phyloP scores from a whole-genome alignment of 257 asterid genomes.

The Ilex asprella region DNA sequence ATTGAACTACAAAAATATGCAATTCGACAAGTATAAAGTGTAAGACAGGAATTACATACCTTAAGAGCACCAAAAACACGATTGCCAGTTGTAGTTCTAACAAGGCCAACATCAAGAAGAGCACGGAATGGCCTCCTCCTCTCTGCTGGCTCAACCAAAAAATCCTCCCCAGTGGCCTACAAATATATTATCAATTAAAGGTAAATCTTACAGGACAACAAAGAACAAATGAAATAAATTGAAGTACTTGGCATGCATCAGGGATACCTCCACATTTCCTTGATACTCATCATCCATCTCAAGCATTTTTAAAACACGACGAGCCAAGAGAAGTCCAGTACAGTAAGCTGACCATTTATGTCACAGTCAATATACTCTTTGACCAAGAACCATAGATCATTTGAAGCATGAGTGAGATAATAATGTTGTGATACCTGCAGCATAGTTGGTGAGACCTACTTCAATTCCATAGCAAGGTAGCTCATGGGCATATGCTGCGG shows the following conservation, averaged over 20 bases:
- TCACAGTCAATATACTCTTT: conserved; percentile 5
- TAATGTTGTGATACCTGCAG: conserved; percentile 71
- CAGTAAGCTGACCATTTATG: conserved; percentile 62
- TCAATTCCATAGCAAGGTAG: conserved; percentile 60
- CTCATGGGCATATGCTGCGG: conserved; percentile 60
- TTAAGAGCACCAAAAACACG: conserved; percentile 72
- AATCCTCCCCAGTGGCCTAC: conserved; percentile 70
- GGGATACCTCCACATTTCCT: conserved; percentile 60
- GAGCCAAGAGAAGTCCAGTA: conserved; percentile 73
- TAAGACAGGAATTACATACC: conserved; percentile 21
- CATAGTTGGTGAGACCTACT: conserved; percentile 60
- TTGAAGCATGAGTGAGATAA: too few species aligned
- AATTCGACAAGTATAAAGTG: too few species aligned
- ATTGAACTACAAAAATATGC: too few species aligned
- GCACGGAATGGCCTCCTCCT: conserved; percentile 65
- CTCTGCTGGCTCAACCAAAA: conserved; percentile 63
- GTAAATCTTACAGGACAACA: neutral
- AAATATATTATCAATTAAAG: too few species aligned
- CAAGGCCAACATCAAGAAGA: conserved; percentile 61
- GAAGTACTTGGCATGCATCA: too few species aligned
- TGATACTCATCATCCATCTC: conserved; percentile 66
- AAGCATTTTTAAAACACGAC: conserved; percentile 62
- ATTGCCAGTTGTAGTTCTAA: conserved; percentile 62
- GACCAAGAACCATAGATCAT: neutral
- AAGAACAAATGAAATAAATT: neutral